phyloP scores from a whole-genome alignment of 139 green algal species.

The Volvox reticuliferus region DNA sequence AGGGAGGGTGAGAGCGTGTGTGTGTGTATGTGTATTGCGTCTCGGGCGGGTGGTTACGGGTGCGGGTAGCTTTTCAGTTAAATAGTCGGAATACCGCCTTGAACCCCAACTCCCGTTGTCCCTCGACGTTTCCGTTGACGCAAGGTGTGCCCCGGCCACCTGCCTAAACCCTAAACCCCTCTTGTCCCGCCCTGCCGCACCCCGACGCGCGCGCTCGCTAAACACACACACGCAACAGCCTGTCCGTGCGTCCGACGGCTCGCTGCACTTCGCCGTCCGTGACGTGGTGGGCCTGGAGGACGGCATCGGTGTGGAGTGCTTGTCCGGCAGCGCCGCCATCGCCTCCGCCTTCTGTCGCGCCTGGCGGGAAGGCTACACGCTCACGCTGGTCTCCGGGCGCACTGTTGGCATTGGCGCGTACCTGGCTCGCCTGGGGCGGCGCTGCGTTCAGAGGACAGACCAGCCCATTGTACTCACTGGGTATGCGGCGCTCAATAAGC shows the following conservation, averaged over 20 bases:
- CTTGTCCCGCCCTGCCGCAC: not conserved
- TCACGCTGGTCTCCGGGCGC: constrained; percentile 92
- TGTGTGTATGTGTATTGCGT: no score
- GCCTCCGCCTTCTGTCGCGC: constrained; percentile 76
- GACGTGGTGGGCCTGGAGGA: constrained; percentile 97
- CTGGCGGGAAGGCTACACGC: constrained; percentile 91
- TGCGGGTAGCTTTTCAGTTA: no score
- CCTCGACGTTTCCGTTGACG: no score
- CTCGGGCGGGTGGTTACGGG: no score
- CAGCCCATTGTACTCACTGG: constrained; percentile 99
- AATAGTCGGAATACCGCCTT: no score
- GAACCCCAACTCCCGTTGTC: no score
- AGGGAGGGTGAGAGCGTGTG: not conserved
- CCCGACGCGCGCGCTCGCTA: not conserved
- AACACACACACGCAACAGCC: constrained; percentile 2
- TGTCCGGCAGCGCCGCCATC: constrained; percentile 96
- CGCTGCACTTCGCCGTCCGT: constrained; percentile 71
- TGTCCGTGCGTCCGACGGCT: not conserved
- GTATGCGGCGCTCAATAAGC: constrained; percentile 98
- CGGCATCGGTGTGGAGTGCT: constrained; percentile 97
- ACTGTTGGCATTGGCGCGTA: constrained; percentile 99
- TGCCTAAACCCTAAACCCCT: not conserved
- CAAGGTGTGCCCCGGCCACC: not conserved
- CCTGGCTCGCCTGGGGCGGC: constrained; percentile 93
- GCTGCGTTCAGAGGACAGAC: constrained; percentile 90